Conservation (phyloP, 228 moss, liverwort and hornwort species). For the Sphagnum fallax region DNA sequence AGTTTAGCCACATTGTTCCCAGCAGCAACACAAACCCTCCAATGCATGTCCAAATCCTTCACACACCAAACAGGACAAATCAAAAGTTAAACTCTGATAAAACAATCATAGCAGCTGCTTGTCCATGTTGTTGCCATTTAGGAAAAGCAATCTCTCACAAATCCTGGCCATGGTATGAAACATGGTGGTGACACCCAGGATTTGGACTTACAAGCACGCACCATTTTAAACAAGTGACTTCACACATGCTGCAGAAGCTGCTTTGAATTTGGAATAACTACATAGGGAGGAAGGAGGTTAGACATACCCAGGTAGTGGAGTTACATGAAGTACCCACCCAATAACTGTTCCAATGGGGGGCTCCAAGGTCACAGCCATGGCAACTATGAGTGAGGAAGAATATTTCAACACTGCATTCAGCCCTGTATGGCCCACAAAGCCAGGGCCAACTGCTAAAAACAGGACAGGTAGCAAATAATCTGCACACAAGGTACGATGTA, state of each 20-base stretch:
- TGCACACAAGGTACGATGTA: constrained; percentile 15
- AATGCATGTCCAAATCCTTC: constrained; percentile 72
- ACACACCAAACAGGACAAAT: constrained; percentile 4
- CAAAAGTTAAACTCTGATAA: too few species aligned
- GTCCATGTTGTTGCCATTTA: too few species aligned
- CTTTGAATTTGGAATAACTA: too few species aligned
- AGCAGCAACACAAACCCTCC: constrained; percentile 60
- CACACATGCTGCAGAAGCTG: too few species aligned
- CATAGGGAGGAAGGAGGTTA: not conserved
- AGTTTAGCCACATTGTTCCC: constrained; percentile 73
- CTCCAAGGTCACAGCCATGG: constrained; percentile 64
- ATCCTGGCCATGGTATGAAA: too few species aligned
- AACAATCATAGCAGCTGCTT: too few species aligned
- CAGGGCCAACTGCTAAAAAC: constrained; percentile 66
- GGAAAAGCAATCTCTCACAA: too few species aligned
- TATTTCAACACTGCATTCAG: constrained; percentile 63
- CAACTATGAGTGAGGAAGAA: constrained; percentile 56
- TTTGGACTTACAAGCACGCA: too few species aligned
- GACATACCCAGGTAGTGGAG: constrained; percentile 60
- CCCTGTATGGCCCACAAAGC: constrained; percentile 73
- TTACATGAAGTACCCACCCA: constrained; percentile 56
- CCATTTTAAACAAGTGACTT: too few species aligned
- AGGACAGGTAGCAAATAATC: constrained; percentile 57
- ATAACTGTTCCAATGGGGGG: constrained; percentile 62
- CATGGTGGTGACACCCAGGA: too few species aligned